Base-by-base conservation (phyloP, 345 rosid species). In the Euphorbia tirucalli region DNA sequence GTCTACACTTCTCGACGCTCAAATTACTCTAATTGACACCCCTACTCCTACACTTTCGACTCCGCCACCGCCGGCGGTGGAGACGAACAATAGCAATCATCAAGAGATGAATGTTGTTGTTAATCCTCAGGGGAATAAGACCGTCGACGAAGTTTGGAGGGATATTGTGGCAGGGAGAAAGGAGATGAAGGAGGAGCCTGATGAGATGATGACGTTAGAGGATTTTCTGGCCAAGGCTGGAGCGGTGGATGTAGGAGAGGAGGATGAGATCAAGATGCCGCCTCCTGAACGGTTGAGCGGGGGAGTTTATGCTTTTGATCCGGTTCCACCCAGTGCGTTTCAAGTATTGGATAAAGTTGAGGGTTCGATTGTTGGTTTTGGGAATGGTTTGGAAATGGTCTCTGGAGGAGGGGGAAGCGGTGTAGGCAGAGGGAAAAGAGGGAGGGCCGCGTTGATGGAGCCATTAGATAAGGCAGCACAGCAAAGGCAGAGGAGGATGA, bases 401-500 rank as follows among this genome's bases (percentile, higher is more conserved):
- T 79, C 66, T 31, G 52, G 63, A 27, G 25, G 71, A 10, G 79
- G 75, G 0, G 61, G 62, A 3, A 28, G 56, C 8, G 68, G 56
- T 22, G 82, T 80, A 13, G 87, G 86, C n/a, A 83, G 87, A 70
- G 91, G 89, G 78, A 90, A 88, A 86, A 90, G 97, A 79, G 88
- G 87, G 78, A 82, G 86, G 83, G 68, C 82, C 31, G 27, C 59
- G 28, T 71, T 83, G 72, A 74, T 89, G 85, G 97, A 92, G 75
- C 90, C 90, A 1, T 49, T 90, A 81, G 99, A 95, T 70, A 92
- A 85, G 83, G 96, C 88, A 0, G 90, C 93, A 7, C 93, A 89
- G 77, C 98, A 95, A 77, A 87, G 99, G 73, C 99, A 95, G 75
- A 85, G 83, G 81, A 87, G 99, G 87, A 95, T 92, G 99, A 95